These are phyloP conservation scores for Filosporella fistucella DNA, from an alignment of 495 filamentous ascomycete genomes.

Conservation along the genomic window DNA sequence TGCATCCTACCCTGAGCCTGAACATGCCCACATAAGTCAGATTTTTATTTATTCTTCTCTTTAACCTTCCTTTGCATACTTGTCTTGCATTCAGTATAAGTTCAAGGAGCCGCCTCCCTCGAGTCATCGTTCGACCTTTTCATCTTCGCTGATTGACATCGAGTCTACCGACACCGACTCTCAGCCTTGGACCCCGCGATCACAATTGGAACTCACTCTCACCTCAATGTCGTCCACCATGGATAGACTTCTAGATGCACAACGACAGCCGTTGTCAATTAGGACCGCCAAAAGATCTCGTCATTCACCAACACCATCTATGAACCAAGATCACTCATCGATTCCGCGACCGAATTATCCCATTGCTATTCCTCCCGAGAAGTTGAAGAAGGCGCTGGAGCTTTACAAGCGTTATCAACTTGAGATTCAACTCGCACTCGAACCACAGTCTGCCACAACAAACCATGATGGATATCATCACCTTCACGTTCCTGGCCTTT, in stretches of 20 bases:
- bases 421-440: conserved; percentile 7
- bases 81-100: no score
- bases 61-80: neutral
- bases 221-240: neutral
- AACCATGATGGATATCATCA: conserved; percentile 6
- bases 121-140: neutral
- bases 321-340: neutral
- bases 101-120: neutral
- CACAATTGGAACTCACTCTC: neutral
- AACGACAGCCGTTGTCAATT: neutral
- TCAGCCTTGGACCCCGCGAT: neutral
- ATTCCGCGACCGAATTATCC: conserved; percentile 12
- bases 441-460: conserved; percentile 9
- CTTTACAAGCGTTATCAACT: conserved; percentile 11
- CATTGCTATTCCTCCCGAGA: conserved; percentile 16
- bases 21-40: neutral
- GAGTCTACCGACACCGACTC: neutral
- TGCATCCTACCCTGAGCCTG: no score
- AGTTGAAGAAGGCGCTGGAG: conserved; percentile 16
- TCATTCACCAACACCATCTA: neutral
- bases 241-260: neutral
- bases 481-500: conserved; percentile 4
- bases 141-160: neutral
- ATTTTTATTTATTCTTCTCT: neutral
- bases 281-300: neutral